A percentile compares a stretch with the other conserved stretches of the same genome.
Conservation (phyloP, 2,329 filamentous ascomycete species). For the Fusarium nurragi region DNA sequence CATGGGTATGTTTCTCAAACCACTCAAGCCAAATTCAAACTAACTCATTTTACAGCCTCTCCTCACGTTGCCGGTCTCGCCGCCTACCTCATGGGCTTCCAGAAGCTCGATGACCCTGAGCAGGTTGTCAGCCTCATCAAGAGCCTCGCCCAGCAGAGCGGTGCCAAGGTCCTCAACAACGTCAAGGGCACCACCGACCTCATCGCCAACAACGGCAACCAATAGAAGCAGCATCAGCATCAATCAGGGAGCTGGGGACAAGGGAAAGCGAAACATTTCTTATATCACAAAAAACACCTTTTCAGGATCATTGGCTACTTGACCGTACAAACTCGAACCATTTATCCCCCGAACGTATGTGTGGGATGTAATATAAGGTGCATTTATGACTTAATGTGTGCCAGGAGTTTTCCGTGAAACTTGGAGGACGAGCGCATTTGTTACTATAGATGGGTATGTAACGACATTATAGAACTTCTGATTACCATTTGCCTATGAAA, state of each 20-base stretch:
- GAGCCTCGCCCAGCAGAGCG: constrained; percentile 59
- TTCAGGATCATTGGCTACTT: constrained; percentile 41
- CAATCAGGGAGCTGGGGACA: constrained; percentile 9
- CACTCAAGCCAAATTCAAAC: constrained; percentile 1
- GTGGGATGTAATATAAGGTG: constrained; percentile 40
- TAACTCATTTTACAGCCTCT: constrained; percentile 54
- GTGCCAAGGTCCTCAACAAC: constrained; percentile 57
- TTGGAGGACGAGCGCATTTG: constrained; percentile 12
- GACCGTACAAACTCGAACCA: constrained; percentile 28
- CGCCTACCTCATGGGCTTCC: constrained; percentile 71
- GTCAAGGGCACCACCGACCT: constrained; percentile 56
- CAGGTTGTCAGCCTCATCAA: constrained; percentile 60
- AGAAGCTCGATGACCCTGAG: constrained; percentile 55
- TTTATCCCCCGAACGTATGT: constrained; percentile 32
- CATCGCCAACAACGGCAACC: constrained; percentile 67
- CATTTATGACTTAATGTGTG: constrained; percentile 27
- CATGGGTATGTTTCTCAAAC: constrained; percentile 57
- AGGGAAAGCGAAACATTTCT: constrained; percentile 33
- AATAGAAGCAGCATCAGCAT: constrained; percentile 35
- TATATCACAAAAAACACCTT: constrained; percentile 21
- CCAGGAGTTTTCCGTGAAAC: constrained; percentile 17
- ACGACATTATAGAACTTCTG: constrained; percentile 25
- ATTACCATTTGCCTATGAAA: neutral
- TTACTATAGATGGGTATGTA: constrained; percentile 30
- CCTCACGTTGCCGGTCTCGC: constrained; percentile 75